These are phyloP conservation scores for Paecilomyces dactylethromorphus DNA, from an alignment of 2,329 filamentous ascomycete genomes.

Conservation along the genomic window DNA sequence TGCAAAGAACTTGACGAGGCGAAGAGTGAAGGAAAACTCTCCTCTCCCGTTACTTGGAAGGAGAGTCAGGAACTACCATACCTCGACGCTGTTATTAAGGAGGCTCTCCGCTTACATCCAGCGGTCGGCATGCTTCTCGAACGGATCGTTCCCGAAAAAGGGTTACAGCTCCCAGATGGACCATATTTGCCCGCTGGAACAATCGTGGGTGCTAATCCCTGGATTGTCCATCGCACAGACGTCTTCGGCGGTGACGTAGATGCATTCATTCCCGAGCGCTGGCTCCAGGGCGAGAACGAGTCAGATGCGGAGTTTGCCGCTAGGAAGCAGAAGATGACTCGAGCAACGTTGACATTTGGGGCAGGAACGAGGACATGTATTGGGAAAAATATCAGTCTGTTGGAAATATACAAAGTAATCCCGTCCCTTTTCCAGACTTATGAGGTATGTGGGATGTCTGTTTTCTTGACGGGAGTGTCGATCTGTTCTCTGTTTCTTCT, in stretches of 20 bases:
- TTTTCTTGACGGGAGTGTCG: background rate
- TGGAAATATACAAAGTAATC: constrained; percentile 12
- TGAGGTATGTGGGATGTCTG: background rate
- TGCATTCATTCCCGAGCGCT: constrained; percentile 15
- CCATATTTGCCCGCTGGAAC: constrained; percentile 18
- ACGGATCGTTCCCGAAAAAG: constrained; percentile 15
- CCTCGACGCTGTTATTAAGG: constrained; percentile 22
- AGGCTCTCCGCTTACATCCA: constrained; percentile 19
- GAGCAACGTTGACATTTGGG: constrained; percentile 40
- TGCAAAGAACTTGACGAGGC: constrained; percentile 41
- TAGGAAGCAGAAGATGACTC: background rate
- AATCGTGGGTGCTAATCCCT: constrained; percentile 26
- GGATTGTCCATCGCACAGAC: constrained; percentile 19
- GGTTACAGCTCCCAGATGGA: constrained; percentile 14
- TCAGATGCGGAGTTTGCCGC: background rate
- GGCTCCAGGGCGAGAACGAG: constrained; percentile 8
- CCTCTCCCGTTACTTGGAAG: constrained; percentile 14
- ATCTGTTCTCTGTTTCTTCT: background rate
- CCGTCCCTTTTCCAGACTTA: background rate
- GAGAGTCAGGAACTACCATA: constrained; percentile 21
- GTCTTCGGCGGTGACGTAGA: constrained; percentile 16
- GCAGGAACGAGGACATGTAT: constrained; percentile 48
- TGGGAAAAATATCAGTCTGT: constrained; percentile 25
- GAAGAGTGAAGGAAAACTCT: constrained; percentile 5
- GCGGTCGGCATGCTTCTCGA: constrained; percentile 17